These are phyloP conservation scores for Hypholoma sublateritium DNA, from an alignment of 768 basidiomycete genomes.

Conservation along the genomic window DNA sequence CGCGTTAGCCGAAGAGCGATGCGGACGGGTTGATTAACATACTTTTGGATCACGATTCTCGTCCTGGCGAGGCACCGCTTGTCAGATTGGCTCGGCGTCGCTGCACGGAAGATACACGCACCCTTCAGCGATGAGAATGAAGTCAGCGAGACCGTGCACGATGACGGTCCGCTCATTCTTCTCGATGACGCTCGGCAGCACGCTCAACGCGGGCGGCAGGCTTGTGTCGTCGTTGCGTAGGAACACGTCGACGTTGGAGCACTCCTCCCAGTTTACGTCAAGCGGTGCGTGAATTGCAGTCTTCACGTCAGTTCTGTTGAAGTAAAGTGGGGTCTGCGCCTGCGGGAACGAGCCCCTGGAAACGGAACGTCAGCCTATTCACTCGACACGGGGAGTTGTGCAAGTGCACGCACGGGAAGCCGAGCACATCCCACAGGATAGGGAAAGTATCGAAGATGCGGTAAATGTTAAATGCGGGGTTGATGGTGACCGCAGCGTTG, in stretches of 20 bases:
- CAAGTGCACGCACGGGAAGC: conserved; percentile 60
- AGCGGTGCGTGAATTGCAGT: conserved; percentile 68
- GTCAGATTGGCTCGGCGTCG: neutral
- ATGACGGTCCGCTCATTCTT: conserved; percentile 70
- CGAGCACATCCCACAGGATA: conserved; percentile 76
- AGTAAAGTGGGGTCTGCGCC: conserved; percentile 65
- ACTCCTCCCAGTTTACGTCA: conserved; percentile 61
- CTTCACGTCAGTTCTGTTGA: conserved; percentile 69
- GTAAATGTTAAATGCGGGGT: conserved; percentile 79
- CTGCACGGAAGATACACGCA: conserved; percentile 26
- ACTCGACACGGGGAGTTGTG: neutral
- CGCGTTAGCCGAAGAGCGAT: neutral
- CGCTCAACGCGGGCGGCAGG: conserved; percentile 59
- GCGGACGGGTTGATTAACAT: conserved; percentile 14
- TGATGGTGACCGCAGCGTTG: conserved; percentile 56
- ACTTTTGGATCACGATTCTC: conserved; percentile 68
- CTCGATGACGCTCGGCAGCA: conserved; percentile 75
- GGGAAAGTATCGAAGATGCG: conserved; percentile 78
- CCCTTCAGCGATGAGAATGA: conserved; percentile 74
- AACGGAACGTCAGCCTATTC: neutral
- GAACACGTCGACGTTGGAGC: conserved; percentile 61
- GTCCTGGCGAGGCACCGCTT: conserved; percentile 31
- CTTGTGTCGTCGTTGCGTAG: conserved; percentile 55
- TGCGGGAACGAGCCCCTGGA: conserved; percentile 56
- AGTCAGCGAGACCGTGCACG: conserved; percentile 73